Percentiles rank a stretch among this genome's conserved stretches.
Conservation (phyloP, 2,329 filamentous ascomycete species). For the Aspergillus aculeatinus region DNA sequence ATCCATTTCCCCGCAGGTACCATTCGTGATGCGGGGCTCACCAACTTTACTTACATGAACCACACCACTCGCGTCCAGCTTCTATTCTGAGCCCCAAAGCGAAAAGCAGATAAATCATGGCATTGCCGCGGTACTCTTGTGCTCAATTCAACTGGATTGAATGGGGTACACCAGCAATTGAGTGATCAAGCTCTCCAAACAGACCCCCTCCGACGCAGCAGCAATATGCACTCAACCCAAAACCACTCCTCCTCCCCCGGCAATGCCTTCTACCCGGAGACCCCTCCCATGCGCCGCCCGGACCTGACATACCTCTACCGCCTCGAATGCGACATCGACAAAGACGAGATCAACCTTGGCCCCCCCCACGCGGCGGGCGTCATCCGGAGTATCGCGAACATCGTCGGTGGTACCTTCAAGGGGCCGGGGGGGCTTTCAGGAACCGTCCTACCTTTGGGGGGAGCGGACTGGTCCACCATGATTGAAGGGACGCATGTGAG, state of each 20-base stretch:
- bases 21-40: neutral
- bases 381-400: conserved; percentile 23
- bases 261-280: conserved; percentile 22
- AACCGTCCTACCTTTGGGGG: conserved; percentile 20
- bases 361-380: conserved; percentile 23
- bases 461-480: conserved; percentile 25
- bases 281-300: conserved; percentile 26
- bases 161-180: neutral
- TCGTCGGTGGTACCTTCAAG: conserved; percentile 24
- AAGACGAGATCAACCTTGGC: conserved; percentile 24
- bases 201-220: neutral
- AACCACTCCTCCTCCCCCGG: conserved; percentile 17
- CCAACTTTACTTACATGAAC: too few species aligned
- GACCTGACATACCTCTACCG: conserved; percentile 23
- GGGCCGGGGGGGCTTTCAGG: conserved; percentile 24
- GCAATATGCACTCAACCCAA: neutral
- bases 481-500: conserved; percentile 27
- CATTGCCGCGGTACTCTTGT: neutral
- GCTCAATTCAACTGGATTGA: too few species aligned
- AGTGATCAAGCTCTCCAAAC: neutral
- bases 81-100: neutral
- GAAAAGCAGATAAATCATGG: neutral
- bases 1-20: neutral
- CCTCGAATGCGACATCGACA: conserved; percentile 24
- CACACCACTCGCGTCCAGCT: neutral